phyloP scores from a whole-genome alignment of 352 stramenopile species.

The Globisporangium parvum region DNA sequence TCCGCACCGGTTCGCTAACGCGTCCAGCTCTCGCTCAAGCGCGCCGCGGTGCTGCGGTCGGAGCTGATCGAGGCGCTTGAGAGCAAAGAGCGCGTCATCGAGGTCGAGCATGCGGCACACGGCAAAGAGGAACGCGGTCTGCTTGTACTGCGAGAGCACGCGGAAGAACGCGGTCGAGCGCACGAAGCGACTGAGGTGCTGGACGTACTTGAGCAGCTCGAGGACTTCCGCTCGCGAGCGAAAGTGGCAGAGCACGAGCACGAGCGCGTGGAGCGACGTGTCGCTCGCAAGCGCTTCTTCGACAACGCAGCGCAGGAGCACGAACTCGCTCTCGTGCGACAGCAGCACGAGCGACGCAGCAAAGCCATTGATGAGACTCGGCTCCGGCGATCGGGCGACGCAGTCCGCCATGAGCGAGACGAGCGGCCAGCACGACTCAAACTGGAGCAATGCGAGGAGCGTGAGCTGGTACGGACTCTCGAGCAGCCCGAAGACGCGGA shows the following conservation, averaged over 20 bases:
- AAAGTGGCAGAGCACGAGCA: conserved; percentile 54
- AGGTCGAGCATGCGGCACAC: conserved; percentile 59
- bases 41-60: conserved; percentile 22
- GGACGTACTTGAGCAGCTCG: conserved; percentile 41
- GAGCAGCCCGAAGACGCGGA: conserved; percentile 38
- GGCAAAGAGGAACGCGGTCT: conserved; percentile 52
- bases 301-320: conserved; percentile 34
- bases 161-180: conserved; percentile 38
- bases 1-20: conserved; percentile 14
- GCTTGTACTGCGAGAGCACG: conserved; percentile 42
- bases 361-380: conserved; percentile 36
- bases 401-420: conserved; percentile 31
- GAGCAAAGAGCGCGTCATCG: conserved; percentile 57
- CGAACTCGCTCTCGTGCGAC: conserved; percentile 23
- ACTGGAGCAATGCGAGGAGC: conserved; percentile 35
- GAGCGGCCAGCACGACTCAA: conserved; percentile 41
- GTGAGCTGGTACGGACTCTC: conserved; percentile 28
- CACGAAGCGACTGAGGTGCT: conserved; percentile 18
- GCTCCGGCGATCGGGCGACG: neutral
- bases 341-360: conserved; percentile 32
- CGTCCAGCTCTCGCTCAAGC: conserved; percentile 23
- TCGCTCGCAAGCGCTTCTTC: conserved; percentile 31
- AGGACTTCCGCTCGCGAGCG: conserved; percentile 21
- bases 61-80: conserved; percentile 56
- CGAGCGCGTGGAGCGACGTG: conserved; percentile 31